phyloP scores from a whole-genome alignment of 352 stramenopile species.

The Phytophthora pistaciae region DNA sequence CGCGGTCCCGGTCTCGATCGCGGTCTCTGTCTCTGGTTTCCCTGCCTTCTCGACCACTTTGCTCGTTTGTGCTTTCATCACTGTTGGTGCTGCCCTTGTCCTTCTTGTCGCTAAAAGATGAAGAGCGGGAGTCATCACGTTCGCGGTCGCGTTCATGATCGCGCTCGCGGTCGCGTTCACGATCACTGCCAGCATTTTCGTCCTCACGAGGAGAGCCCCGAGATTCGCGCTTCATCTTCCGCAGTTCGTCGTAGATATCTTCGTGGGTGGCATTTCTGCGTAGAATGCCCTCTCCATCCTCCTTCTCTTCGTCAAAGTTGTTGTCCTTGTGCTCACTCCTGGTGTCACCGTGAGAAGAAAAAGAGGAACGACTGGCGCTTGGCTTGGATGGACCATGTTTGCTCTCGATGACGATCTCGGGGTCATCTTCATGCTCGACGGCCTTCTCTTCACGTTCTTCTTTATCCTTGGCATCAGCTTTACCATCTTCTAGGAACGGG shows the following conservation, averaged over 20 bases:
- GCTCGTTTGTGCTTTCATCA: conserved; percentile 51
- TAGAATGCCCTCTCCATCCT: conserved; percentile 26
- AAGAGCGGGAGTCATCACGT: conserved; percentile 26
- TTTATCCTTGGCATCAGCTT: conserved; percentile 48
- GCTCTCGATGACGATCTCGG: conserved; percentile 66
- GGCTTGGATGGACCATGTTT: conserved; percentile 49
- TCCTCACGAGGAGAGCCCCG: conserved; percentile 38
- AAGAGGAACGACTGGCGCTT: conserved; percentile 3
- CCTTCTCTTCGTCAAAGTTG: conserved; percentile 35
- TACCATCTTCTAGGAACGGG: conserved; percentile 71
- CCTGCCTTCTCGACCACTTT: conserved; percentile 9
- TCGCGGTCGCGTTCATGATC: conserved; percentile 11
- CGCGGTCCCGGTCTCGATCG: conserved; percentile 32
- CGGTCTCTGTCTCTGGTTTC: conserved; percentile 13
- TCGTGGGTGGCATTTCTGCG: conserved; percentile 43
- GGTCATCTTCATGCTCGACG: conserved; percentile 51
- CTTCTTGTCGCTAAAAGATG: conserved; percentile 32
- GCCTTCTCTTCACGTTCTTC: conserved; percentile 28
- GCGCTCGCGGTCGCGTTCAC: conserved; percentile 1
- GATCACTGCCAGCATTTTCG: conserved; percentile 22
- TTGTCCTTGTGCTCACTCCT: conserved; percentile 35
- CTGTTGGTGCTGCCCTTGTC: conserved; percentile 35
- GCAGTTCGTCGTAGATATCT: conserved; percentile 69
- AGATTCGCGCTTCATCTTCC: conserved; percentile 54
- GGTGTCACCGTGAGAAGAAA: conserved; percentile 3